Evolutionary conservation across 805 yeast genomes (phyloP).

Genomic region (Kodamaea kakaduensis): DNA sequence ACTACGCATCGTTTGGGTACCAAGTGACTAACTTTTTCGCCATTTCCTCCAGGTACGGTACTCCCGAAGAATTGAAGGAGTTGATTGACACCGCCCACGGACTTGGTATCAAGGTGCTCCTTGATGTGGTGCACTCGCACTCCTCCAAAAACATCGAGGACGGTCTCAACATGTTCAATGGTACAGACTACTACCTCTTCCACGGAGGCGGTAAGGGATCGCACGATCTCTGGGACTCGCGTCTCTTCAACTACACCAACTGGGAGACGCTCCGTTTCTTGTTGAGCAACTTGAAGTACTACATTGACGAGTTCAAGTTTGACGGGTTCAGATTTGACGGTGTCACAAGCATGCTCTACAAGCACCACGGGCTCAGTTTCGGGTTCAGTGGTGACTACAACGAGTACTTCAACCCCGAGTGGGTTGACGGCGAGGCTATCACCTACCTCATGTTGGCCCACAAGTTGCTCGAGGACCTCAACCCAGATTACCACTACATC

Average conservation of each 20-base stretch:
- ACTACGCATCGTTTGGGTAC: conserved; percentile 97
- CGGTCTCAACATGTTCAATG: conserved; percentile 90
- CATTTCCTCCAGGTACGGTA: conserved; percentile 81
- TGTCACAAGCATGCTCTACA: conserved; percentile 87
- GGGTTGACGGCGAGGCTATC: conserved; percentile 85
- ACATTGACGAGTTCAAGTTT: conserved; percentile 75
- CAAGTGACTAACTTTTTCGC: conserved; percentile 94
- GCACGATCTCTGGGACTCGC: conserved; percentile 95
- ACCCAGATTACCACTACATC: conserved; percentile 44
- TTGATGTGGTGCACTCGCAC: conserved; percentile 95
- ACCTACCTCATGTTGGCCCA: conserved; percentile 90
- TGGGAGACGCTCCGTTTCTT: conserved; percentile 88
- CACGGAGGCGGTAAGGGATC: conserved; percentile 87
- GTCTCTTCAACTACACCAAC: conserved; percentile 85
- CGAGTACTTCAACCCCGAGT: conserved; percentile 76
- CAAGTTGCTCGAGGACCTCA: conserved; percentile 57
- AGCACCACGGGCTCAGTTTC: conserved; percentile 89
- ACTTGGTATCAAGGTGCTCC: conserved; percentile 76
- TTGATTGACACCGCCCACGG: conserved; percentile 89
- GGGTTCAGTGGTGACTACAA: conserved; percentile 90
- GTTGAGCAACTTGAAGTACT: conserved; percentile 78
- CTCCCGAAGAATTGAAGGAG: conserved; percentile 92
- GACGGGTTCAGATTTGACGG: conserved; percentile 98
- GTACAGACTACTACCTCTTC: conserved; percentile 92
- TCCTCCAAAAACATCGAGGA: conserved; percentile 92